Evolutionary conservation across 1,284 basidiomycete species (phyloP).

Genomic region (Melampsora medusae): DNA sequence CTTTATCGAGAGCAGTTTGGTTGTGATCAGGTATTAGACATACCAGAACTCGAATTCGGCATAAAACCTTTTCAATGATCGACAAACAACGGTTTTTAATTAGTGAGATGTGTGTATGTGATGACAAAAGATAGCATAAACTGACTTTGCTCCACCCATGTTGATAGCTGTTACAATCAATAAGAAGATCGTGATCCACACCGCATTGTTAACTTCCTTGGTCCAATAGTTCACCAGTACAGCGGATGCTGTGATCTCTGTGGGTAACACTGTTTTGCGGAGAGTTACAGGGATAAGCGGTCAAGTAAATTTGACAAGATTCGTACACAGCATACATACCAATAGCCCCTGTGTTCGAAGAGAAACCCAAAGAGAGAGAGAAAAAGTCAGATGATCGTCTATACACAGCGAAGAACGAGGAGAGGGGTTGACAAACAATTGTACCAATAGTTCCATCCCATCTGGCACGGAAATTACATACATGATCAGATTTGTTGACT

Average conservation of each 20-base stretch:
- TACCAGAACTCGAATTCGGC: conserved; percentile 43
- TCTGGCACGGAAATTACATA: background rate
- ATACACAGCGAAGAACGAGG: background rate
- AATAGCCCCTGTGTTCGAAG: background rate
- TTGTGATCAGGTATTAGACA: background rate
- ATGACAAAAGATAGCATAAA: conserved; percentile 47
- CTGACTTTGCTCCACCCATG: conserved; percentile 53
- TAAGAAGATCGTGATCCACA: conserved; percentile 57
- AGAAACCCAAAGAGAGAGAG: background rate
- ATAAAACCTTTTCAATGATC: conserved; percentile 24
- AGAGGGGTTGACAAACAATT: conserved; percentile 23
- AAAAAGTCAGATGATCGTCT: background rate
- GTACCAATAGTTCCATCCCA: conserved; percentile 54
- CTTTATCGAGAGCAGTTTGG: background rate
- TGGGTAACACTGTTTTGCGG: conserved; percentile 54
- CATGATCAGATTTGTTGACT: conserved; percentile 65
- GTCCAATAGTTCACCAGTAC: conserved; percentile 57
- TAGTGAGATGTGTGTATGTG: background rate
- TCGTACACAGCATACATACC: background rate
- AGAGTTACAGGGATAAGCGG: conserved; percentile 47
- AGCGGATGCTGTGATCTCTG: conserved; percentile 56
- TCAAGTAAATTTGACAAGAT: background rate
- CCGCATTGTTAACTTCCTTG: conserved; percentile 54
- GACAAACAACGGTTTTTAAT: background rate
- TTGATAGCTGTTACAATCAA: conserved; percentile 58